These are phyloP conservation scores for Calocera cornea DNA, from an alignment of 768 basidiomycete species.

Conservation along the genomic window DNA sequence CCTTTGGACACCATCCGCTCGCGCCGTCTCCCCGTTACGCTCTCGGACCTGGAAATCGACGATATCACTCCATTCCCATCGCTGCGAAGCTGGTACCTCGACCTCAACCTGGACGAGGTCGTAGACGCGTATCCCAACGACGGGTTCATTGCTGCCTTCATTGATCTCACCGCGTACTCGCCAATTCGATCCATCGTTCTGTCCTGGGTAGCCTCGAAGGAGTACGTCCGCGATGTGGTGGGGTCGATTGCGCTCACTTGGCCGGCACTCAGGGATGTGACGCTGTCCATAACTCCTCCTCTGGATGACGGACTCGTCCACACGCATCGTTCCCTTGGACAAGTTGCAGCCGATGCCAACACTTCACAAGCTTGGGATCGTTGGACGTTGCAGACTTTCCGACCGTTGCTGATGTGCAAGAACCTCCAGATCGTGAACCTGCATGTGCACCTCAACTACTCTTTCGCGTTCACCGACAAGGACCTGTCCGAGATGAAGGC, in stretches of 20 bases:
- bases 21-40: background rate
- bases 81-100: background rate
- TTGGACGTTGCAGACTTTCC: background rate
- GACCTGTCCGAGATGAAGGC: background rate
- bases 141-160: background rate
- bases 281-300: background rate
- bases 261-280: background rate
- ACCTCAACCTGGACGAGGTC: background rate
- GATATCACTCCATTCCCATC: background rate
- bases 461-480: background rate
- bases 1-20: background rate
- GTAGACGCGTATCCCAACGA: background rate
- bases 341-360: background rate
- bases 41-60: background rate
- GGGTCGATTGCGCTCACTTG: background rate
- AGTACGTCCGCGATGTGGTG: background rate
- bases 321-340: background rate
- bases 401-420: background rate
- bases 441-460: background rate
- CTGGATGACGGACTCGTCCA: background rate
- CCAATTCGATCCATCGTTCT: background rate
- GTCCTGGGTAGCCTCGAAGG: background rate
- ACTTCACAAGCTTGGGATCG: background rate
- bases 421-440: background rate
- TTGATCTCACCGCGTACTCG: background rate